These are phyloP conservation scores for Vitis rupestris DNA, from an alignment of 164 flowering plant genomes.

Conservation along the genomic window DNA sequence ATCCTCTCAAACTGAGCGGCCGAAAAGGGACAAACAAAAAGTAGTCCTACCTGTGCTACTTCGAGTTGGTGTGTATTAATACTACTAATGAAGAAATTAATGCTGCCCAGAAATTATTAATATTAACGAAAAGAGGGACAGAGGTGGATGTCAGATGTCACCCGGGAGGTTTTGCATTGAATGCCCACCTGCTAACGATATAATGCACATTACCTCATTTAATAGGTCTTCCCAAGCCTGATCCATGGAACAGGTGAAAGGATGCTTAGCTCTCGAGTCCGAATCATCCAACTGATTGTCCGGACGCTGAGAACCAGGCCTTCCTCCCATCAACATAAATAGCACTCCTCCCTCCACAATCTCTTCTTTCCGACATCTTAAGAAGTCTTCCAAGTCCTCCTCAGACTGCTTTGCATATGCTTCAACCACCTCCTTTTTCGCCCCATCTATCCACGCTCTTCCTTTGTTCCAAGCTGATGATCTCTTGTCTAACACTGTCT, in stretches of 20 bases:
- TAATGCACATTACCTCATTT: slow-evolving; percentile 25
- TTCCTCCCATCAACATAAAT: slow-evolving; percentile 40
- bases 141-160: too few species aligned
- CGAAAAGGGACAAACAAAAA: too few species aligned
- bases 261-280: slow-evolving; percentile 44
- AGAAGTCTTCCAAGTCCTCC: slow-evolving; percentile 34
- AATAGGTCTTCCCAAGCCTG: slow-evolving; percentile 46
- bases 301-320: slow-evolving; percentile 25
- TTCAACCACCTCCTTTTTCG: slow-evolving; percentile 40
- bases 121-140: too few species aligned
- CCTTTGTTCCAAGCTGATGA: slow-evolving; percentile 41
- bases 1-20: too few species aligned
- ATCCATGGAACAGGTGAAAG: slow-evolving; percentile 44
- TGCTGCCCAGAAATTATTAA: too few species aligned
- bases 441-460: slow-evolving; percentile 45
- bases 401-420: slow-evolving; percentile 40
- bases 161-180: slow-evolving; percentile 17
- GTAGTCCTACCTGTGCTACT: too few species aligned
- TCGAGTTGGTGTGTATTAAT: too few species aligned
- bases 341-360: slow-evolving; percentile 35
- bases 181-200: not conserved
- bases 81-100: too few species aligned
- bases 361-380: slow-evolving; percentile 36
- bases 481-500: slow-evolving; percentile 28
- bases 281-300: slow-evolving; percentile 37